Base-by-base conservation (phyloP, 192 early-diverging fungal species). In the Cetraspora pellucida region DNA sequence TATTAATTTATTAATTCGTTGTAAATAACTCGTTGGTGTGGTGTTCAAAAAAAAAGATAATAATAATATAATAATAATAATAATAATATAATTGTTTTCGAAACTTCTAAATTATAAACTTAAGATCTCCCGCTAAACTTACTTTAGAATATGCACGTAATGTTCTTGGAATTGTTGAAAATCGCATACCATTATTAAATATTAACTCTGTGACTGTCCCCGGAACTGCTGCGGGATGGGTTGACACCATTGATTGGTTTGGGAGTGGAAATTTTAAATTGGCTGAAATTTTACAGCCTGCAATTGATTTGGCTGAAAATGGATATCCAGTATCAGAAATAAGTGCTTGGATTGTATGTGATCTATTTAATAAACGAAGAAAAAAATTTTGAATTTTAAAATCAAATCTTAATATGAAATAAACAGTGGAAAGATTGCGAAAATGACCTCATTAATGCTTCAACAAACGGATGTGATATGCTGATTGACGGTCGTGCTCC, bases 151-250 rank as follows among this genome's bases (percentile, higher is more conserved):
- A 75, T 54, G 77, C 87, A 19, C 79, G 76, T 21, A 72, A 75
- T 2, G 65, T 78, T 28, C 65, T 82, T 50, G 79, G 80, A 1
- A 69, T 82, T 17, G 66, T 16, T 7, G 80, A 68, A 16, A 46
- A 66, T 47, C 71, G 74, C 25, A 74, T 89, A 10, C 87, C 88
- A 16, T n/a, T 30, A 1, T 67, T 66, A 58, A 81, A 84, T 61
- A 81, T 83, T 54, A 85, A 86, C 60, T 69, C 83, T 0, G 80
- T 88, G n/a, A 93, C 90, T 17, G 89, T 95, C 14, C 93, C 91
- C 0, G 92, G 91, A 19, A 92, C 93, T 3, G 91, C 89, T 10
- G 89, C 89, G 1, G 92, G 88, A 16, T 95, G 92, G 92, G 79
- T 87, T 10, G 92, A 93, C 74, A 85, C 88, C 1, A 79, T 93